Conservation (phyloP, 2,329 filamentous ascomycete species). For the Ceratocystis diversiconidia region DNA sequence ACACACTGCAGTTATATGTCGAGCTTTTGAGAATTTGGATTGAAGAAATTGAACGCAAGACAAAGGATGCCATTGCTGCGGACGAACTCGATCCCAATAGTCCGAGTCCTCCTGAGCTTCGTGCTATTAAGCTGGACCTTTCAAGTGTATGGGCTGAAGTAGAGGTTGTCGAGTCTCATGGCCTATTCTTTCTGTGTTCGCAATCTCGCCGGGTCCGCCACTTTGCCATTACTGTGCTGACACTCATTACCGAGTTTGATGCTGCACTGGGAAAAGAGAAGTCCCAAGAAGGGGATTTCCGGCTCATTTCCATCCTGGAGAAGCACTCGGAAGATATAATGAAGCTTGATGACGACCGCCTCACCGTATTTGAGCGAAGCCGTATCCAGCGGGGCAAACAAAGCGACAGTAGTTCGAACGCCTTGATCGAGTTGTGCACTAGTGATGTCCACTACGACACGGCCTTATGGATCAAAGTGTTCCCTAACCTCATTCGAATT, state of each 20-base stretch:
- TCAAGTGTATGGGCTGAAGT: slow-evolving; percentile 86
- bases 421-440: slow-evolving; percentile 82
- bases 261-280: slow-evolving; percentile 57
- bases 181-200: slow-evolving; percentile 91
- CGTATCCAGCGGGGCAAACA: slow-evolving; percentile 80
- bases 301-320: slow-evolving; percentile 85
- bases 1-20: slow-evolving; percentile 79
- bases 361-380: slow-evolving; percentile 84
- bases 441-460: slow-evolving; percentile 92
- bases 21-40: slow-evolving; percentile 95
- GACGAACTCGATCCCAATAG: slow-evolving; percentile 33
- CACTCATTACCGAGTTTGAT: slow-evolving; percentile 88
- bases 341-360: slow-evolving; percentile 79
- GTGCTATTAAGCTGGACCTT: slow-evolving; percentile 66
- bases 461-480: slow-evolving; percentile 94
- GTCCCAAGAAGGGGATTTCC: slow-evolving; percentile 37
- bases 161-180: slow-evolving; percentile 92
- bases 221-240: slow-evolving; percentile 83
- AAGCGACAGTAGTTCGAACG: slow-evolving; percentile 69
- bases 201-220: slow-evolving; percentile 79
- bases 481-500: slow-evolving; percentile 83
- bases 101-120: slow-evolving; percentile 40
- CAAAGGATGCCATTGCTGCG: slow-evolving; percentile 51
- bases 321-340: slow-evolving; percentile 78
- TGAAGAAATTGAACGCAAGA: slow-evolving; percentile 82